Conservation (phyloP, 371 early-diverging fungal genomes). For the Mucor saturninus region DNA sequence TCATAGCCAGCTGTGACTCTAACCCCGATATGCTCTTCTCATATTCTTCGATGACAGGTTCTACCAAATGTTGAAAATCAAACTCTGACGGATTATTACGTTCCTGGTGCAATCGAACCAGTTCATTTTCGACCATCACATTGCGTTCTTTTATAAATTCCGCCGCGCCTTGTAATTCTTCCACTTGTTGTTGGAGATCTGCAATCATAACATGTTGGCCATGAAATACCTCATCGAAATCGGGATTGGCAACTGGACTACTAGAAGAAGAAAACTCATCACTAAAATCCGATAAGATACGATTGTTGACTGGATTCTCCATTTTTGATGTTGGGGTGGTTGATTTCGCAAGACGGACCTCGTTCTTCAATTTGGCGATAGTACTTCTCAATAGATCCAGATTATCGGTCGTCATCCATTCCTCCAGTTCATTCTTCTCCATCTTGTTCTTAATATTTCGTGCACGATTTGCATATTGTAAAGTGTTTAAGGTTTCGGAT, state of each 20-base stretch:
- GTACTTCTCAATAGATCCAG: constrained; percentile 60
- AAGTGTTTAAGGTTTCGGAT: constrained; percentile 92
- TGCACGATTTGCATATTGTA: constrained; percentile 92
- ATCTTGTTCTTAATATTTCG: constrained; percentile 87
- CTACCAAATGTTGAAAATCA: constrained; percentile 66
- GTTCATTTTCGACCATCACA: constrained; percentile 38
- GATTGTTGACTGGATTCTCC: constrained; percentile 1
- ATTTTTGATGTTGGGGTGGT: not conserved
- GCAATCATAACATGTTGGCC: constrained; percentile 40
- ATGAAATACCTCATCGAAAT: constrained; percentile 41
- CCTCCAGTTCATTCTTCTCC: constrained; percentile 73
- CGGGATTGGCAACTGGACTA: constrained; percentile 19
- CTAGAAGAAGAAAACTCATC: constrained; percentile 18
- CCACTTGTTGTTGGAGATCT: constrained; percentile 47
- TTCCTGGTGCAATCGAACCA: constrained; percentile 21
- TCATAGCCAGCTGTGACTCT: constrained; percentile 63
- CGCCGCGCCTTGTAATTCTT: constrained; percentile 37
- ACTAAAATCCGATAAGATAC: constrained; percentile 14
- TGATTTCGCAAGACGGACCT: constrained; percentile 48
- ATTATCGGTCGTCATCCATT: constrained; percentile 69
- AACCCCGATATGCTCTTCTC: constrained; percentile 65
- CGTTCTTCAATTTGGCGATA: constrained; percentile 60
- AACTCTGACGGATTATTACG: constrained; percentile 9
- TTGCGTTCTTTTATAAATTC: constrained; percentile 37
- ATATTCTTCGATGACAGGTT: constrained; percentile 75